phyloP scores from a whole-genome alignment of 177 flowering plant genomes.

The Telopea speciosissima region DNA sequence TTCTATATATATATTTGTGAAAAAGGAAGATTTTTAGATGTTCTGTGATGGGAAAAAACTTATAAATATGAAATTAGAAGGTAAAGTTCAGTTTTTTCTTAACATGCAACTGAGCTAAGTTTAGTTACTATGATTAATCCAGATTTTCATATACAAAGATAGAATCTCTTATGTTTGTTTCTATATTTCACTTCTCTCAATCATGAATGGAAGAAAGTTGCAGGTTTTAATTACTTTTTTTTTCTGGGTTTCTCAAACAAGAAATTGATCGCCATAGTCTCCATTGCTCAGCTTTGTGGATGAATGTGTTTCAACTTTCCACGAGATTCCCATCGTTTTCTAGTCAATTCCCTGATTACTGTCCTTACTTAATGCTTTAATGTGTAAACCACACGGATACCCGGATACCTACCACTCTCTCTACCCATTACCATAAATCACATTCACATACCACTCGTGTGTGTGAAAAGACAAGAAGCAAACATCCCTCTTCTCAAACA shows the following conservation, averaged over 20 bases:
- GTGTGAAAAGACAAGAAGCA: too few species aligned
- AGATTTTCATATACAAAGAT: background rate
- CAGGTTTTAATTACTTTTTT: background rate
- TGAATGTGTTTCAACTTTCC: background rate
- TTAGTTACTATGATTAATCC: background rate
- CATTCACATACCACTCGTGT: too few species aligned
- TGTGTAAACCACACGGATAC: too few species aligned
- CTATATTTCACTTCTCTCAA: background rate
- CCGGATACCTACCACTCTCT: too few species aligned
- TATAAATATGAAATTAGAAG: background rate
- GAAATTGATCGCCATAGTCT: too few species aligned
- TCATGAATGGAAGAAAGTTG: conserved; percentile 7
- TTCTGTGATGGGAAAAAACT: too few species aligned
- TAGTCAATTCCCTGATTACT: background rate
- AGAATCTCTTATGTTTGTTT: background rate
- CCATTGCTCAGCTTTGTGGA: background rate
- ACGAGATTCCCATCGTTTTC: conserved; percentile 9
- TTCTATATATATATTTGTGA: background rate
- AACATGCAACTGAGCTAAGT: background rate
- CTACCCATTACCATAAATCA: too few species aligned
- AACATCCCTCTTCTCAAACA: too few species aligned
- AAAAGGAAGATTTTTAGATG: too few species aligned
- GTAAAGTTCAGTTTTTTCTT: background rate
- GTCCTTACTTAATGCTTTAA: background rate
- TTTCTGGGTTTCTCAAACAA: too few species aligned